Conservation (phyloP, 2,329 filamentous ascomycete species). For the Ophiocordyceps camponoti-rufipedis region DNA sequence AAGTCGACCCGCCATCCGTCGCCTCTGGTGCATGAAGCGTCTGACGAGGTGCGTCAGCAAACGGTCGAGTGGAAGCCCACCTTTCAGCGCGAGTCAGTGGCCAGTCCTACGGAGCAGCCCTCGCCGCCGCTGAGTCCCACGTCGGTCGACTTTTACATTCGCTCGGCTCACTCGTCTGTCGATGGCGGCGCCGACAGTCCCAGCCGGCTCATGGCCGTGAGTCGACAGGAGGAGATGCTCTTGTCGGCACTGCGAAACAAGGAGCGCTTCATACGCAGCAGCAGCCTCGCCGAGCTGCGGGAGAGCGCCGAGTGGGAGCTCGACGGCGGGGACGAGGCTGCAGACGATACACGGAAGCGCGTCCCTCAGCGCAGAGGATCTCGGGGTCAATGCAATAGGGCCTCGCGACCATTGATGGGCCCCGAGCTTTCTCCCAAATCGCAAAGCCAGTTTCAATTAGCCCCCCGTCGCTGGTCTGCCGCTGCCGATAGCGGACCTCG, state of each 20-base stretch:
- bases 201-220: constrained; percentile 36
- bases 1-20: constrained; percentile 11
- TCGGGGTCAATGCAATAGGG: constrained; percentile 9
- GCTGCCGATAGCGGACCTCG: neutral
- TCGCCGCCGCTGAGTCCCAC: constrained; percentile 33
- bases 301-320: constrained; percentile 7
- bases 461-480: neutral
- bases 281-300: constrained; percentile 23
- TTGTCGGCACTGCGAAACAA: constrained; percentile 37
- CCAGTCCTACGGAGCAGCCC: constrained; percentile 18
- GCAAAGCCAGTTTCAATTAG: neutral
- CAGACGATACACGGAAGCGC: constrained; percentile 2
- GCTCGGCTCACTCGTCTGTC: constrained; percentile 18
- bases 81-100: constrained; percentile 5
- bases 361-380: neutral
- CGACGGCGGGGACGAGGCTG: neutral
- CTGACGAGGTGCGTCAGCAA: neutral
- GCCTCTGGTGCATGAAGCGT: constrained; percentile 8
- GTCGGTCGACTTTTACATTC: constrained; percentile 29
- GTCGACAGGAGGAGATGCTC: constrained; percentile 38
- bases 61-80: neutral
- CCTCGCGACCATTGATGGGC: constrained; percentile 13
- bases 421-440: constrained; percentile 14
- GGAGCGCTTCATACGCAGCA: constrained; percentile 35
- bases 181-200: constrained; percentile 11